These are phyloP conservation scores for Cordyceps cateniannulata DNA, from an alignment of 2,329 filamentous ascomycete genomes.

Conservation along the genomic window DNA sequence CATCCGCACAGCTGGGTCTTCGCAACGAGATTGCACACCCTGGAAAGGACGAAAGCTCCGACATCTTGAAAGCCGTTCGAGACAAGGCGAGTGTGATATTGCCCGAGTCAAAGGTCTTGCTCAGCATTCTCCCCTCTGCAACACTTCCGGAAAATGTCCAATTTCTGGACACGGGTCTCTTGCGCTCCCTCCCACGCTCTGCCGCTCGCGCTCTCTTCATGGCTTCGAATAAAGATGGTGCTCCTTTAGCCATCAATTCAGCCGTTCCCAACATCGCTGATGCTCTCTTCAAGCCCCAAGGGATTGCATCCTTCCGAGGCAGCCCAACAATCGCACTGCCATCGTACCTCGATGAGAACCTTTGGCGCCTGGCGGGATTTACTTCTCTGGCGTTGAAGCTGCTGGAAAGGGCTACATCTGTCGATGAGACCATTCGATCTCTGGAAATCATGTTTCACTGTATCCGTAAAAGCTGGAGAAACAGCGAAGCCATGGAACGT, in stretches of 20 bases:
- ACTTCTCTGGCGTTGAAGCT: conserved; percentile 78
- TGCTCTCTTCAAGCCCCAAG: conserved; percentile 73
- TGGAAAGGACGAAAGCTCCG: conserved; percentile 83
- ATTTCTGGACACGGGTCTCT: conserved; percentile 69
- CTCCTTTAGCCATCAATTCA: conserved; percentile 79
- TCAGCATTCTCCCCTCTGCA: conserved; percentile 76
- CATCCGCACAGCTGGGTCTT: conserved; percentile 82
- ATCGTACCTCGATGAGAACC: conserved; percentile 80
- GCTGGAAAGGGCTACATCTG: conserved; percentile 66
- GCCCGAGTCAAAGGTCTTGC: conserved; percentile 71
- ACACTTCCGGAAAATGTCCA: conserved; percentile 76
- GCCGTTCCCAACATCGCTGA: conserved; percentile 84
- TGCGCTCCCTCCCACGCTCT: conserved; percentile 67
- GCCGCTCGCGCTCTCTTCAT: conserved; percentile 55
- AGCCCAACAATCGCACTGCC: conserved; percentile 76
- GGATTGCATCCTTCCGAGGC: conserved; percentile 75
- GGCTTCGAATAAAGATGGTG: conserved; percentile 44
- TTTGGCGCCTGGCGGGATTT: conserved; percentile 91
- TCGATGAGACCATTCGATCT: conserved; percentile 66
- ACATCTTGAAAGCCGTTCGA: conserved; percentile 83
- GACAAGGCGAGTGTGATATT: conserved; percentile 77
- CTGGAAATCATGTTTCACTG: conserved; percentile 80
- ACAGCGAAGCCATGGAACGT: conserved; percentile 96
- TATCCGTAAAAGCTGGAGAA: conserved; percentile 88
- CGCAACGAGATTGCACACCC: conserved; percentile 87